These are phyloP conservation scores for Fraxinus floribunda DNA, from an alignment of 305 asterid species.

Conservation along the genomic window DNA sequence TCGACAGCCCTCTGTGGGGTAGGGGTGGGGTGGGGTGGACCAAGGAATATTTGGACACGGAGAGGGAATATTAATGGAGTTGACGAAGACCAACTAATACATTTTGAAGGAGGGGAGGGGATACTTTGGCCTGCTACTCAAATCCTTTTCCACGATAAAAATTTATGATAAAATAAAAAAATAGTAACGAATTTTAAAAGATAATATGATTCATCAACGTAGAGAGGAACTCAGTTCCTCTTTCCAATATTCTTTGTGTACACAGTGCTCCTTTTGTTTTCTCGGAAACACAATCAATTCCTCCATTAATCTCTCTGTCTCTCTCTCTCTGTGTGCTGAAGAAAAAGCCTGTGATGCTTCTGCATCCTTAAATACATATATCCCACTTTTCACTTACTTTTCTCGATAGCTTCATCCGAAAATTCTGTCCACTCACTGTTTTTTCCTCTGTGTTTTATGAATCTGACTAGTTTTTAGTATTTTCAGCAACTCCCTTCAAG, in stretches of 20 bases:
- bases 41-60: slow-evolving; percentile 64
- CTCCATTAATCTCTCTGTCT: slow-evolving; percentile 10
- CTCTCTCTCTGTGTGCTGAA: not conserved
- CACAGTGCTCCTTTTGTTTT: slow-evolving; percentile 31
- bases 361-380: slow-evolving; percentile 21
- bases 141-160: slow-evolving; percentile 10
- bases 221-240: not conserved
- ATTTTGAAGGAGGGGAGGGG: not conserved
- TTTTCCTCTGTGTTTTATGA: slow-evolving; percentile 12
- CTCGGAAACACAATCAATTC: slow-evolving; percentile 40
- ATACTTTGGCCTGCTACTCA: slow-evolving; percentile 21
- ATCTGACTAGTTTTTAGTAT: not conserved
- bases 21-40: not conserved
- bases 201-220: not conserved
- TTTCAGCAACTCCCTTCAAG: slow-evolving; percentile 31
- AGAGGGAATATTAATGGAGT: slow-evolving; percentile 67
- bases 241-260: slow-evolving; percentile 20
- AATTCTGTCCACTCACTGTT: slow-evolving; percentile 9
- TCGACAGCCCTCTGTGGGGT: not conserved
- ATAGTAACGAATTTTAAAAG: not conserved
- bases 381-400: slow-evolving; percentile 22
- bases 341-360: slow-evolving; percentile 13
- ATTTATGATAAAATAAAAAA: not conserved
- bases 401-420: slow-evolving; percentile 21
- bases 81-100: not conserved